Evolutionary conservation across 345 rosid species (phyloP).

Genomic region (Garcia nutans): DNA sequence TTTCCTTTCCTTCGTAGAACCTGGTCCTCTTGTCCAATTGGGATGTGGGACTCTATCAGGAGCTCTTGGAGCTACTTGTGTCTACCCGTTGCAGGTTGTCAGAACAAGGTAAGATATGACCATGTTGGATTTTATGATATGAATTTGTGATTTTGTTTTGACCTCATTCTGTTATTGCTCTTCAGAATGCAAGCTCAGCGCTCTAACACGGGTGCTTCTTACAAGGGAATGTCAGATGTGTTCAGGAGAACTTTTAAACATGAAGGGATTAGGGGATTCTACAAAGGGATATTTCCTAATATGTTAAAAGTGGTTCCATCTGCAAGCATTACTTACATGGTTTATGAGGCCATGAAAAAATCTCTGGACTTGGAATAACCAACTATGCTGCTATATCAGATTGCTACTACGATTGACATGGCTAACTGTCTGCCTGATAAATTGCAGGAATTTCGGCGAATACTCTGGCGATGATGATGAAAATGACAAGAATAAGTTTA

Average conservation of each 20-base stretch:
- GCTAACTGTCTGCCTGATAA: slow-evolving; percentile 26
- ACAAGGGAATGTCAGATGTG: slow-evolving; percentile 67
- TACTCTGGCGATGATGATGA: slow-evolving; percentile 20
- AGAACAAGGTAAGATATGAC: slow-evolving; percentile 63
- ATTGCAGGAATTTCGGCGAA: slow-evolving; percentile 19
- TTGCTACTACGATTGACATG: slow-evolving; percentile 20
- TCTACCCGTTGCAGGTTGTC: slow-evolving; percentile 90
- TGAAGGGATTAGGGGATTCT: slow-evolving; percentile 74
- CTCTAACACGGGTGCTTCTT: slow-evolving; percentile 38
- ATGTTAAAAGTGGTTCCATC: slow-evolving; percentile 64
- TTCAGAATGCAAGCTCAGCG: slow-evolving; percentile 90
- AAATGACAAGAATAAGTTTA: slow-evolving; percentile 19
- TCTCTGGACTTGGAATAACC: slow-evolving; percentile 47
- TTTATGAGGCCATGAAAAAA: slow-evolving; percentile 85
- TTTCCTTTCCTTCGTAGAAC: slow-evolving; percentile 39
- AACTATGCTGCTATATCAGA: not conserved
- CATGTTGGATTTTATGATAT: not conserved
- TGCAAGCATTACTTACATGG: slow-evolving; percentile 52
- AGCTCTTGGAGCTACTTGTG: slow-evolving; percentile 86
- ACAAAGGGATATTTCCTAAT: slow-evolving; percentile 85
- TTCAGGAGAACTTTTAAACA: slow-evolving; percentile 63
- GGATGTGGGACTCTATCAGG: slow-evolving; percentile 90
- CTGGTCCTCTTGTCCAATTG: slow-evolving; percentile 81
- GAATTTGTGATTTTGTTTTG: not conserved
- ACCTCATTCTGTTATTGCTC: not conserved